Evolutionary conservation across 805 yeast genomes (phyloP).

Genomic region (Vanderwaltozyma tropicalis): DNA sequence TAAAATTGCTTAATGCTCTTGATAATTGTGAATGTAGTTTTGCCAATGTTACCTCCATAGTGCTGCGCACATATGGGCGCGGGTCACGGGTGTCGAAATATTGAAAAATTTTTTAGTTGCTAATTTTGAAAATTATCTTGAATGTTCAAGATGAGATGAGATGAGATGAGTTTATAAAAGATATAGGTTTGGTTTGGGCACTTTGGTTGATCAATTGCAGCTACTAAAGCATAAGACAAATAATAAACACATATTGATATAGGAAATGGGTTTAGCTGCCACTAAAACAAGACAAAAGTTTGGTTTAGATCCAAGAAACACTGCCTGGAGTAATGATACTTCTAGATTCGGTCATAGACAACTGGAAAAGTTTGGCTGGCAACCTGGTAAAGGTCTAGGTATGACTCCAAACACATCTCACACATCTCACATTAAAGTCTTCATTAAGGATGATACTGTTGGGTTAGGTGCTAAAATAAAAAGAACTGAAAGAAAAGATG

Average conservation of each 20-base stretch:
- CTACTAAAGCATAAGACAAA: conserved; percentile 60
- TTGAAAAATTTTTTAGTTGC: too few relatives aligned
- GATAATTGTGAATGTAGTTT: too few relatives aligned
- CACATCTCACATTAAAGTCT: conserved; percentile 75
- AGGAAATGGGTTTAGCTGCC: conserved; percentile 76
- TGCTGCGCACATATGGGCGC: too few relatives aligned
- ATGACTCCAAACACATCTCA: conserved; percentile 35
- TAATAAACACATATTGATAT: conserved; percentile 48
- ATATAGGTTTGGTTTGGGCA: background rate
- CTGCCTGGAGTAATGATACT: conserved; percentile 85
- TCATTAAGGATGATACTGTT: conserved; percentile 66
- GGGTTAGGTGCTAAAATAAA: conserved; percentile 86
- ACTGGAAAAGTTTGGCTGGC: conserved; percentile 79
- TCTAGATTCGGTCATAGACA: conserved; percentile 82
- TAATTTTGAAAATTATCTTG: too few relatives aligned
- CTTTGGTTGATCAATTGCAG: background rate
- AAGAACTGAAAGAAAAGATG: conserved; percentile 48
- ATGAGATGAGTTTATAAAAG: background rate
- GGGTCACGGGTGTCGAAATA: too few relatives aligned
- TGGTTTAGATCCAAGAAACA: conserved; percentile 89
- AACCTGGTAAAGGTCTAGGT: conserved; percentile 85
- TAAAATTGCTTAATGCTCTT: too few relatives aligned
- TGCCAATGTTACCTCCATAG: too few relatives aligned
- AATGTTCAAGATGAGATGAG: background rate
- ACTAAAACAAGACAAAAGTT: conserved; percentile 70